Conservation (phyloP, 495 filamentous ascomycete species). For the Daldinia bambusicola region DNA sequence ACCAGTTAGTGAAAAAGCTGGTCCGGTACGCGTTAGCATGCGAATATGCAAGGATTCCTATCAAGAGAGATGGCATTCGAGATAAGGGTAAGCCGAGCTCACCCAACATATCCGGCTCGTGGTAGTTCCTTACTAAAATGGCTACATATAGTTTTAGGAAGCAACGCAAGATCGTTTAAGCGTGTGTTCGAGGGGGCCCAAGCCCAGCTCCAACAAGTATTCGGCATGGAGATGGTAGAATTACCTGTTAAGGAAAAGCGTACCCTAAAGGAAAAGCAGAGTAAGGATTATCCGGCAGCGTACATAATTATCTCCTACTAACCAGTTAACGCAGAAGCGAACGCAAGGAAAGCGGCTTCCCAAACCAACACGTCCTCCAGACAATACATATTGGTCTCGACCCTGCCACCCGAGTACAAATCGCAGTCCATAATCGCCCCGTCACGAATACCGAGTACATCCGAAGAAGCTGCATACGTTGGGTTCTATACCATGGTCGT, state of each 20-base stretch:
- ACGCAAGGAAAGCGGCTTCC: conserved; percentile 56
- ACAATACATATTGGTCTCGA: conserved; percentile 78
- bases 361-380: conserved; percentile 65
- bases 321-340: conserved; percentile 38
- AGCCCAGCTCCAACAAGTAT: conserved; percentile 67
- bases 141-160: conserved; percentile 59
- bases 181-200: conserved; percentile 75
- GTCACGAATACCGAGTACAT: conserved; percentile 67
- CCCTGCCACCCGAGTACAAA: conserved; percentile 73
- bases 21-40: conserved; percentile 89
- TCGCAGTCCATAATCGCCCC: conserved; percentile 72
- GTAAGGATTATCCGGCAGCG: conserved; percentile 43
- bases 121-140: not conserved
- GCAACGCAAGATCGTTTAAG: conserved; percentile 71
- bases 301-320: conserved; percentile 24
- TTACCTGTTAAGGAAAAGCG: conserved; percentile 84
- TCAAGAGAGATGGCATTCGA: conserved; percentile 80
- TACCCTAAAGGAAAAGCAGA: conserved; percentile 76
- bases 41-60: conserved; percentile 83
- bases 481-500: conserved; percentile 84
- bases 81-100: conserved; percentile 66
- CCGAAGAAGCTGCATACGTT: conserved; percentile 79
- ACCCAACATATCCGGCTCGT: not conserved
- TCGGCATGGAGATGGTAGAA: conserved; percentile 89
- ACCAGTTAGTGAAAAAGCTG: conserved; percentile 85